Percentiles rank a stretch among this genome's conserved stretches.
Conservation (phyloP, 176 grass and related monocot genomes). For the Oryza punctata region DNA sequence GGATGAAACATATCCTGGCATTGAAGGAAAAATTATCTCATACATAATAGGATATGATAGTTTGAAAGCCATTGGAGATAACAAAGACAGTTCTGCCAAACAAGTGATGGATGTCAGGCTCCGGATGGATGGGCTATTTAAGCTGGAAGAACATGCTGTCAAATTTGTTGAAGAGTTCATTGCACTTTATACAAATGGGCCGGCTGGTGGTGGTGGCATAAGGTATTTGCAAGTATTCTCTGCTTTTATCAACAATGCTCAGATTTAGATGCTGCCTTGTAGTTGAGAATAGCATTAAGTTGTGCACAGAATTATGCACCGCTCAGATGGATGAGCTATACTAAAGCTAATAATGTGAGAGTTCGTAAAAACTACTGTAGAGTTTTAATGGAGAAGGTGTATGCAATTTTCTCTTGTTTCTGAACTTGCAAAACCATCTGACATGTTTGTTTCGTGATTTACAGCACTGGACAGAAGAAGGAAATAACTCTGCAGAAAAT, state of each 20-base stretch:
- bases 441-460: constrained; percentile 37
- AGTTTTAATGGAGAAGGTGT: background rate
- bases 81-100: constrained; percentile 36
- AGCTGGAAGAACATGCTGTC: constrained; percentile 75
- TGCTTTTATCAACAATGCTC: constrained; percentile 8
- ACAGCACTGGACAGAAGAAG: constrained; percentile 75
- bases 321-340: constrained; percentile 1
- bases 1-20: constrained; percentile 68
- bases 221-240: constrained; percentile 43
- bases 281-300: constrained; percentile 8
- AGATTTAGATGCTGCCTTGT: background rate
- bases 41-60: constrained; percentile 85
- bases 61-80: constrained; percentile 61
- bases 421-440: constrained; percentile 11
- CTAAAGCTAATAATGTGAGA: background rate
- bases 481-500: constrained; percentile 78
- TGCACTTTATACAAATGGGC: constrained; percentile 94
- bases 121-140: constrained; percentile 90
- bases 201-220: constrained; percentile 89
- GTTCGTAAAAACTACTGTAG: background rate
- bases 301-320: background rate
- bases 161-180: constrained; percentile 81
- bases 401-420: constrained; percentile 21
- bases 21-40: constrained; percentile 59
- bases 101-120: constrained; percentile 72